These are phyloP conservation scores for Rhizopogon vulgaris DNA, from an alignment of 768 basidiomycete species.

Conservation along the genomic window DNA sequence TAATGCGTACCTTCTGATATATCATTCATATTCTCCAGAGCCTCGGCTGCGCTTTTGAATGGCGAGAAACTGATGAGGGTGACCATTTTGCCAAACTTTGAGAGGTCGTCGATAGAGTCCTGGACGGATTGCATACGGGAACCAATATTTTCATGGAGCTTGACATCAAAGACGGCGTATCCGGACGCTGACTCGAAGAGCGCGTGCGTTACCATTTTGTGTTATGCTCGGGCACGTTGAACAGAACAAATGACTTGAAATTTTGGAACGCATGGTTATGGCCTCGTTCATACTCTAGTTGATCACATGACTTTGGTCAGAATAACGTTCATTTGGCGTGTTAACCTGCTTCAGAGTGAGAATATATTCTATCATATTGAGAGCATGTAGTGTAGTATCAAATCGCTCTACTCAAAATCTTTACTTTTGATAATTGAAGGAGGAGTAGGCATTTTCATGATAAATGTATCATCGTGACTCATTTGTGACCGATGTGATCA, in stretches of 20 bases:
- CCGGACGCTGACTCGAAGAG: constrained; percentile 94
- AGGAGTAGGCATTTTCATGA: too few species aligned
- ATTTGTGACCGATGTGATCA: too few species aligned
- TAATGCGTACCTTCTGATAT: constrained; percentile 78
- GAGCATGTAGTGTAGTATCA: too few species aligned
- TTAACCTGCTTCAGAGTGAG: too few species aligned
- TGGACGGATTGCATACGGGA: constrained; percentile 73
- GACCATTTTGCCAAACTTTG: constrained; percentile 92
- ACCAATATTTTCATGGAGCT: constrained; percentile 83
- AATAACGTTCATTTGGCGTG: too few species aligned
- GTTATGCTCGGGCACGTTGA: constrained; percentile 27
- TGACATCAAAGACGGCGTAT: constrained; percentile 88
- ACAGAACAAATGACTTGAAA: constrained; percentile 12
- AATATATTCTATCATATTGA: too few species aligned
- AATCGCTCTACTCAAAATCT: too few species aligned
- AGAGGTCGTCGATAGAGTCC: constrained; percentile 78
- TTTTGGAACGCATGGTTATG: constrained; percentile 18
- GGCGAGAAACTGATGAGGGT: constrained; percentile 85
- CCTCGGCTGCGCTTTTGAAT: constrained; percentile 90
- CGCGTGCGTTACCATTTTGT: constrained; percentile 68
- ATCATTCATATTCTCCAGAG: constrained; percentile 94
- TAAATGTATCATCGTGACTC: too few species aligned
- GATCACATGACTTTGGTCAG: too few species aligned
- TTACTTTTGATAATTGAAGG: too few species aligned
- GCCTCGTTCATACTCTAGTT: too few species aligned